Evolutionary conservation across 2,329 filamentous ascomycete species (phyloP), one percentile per base, ranked within the genome.

Genomic region (Calonectria leucothoes): DNA sequence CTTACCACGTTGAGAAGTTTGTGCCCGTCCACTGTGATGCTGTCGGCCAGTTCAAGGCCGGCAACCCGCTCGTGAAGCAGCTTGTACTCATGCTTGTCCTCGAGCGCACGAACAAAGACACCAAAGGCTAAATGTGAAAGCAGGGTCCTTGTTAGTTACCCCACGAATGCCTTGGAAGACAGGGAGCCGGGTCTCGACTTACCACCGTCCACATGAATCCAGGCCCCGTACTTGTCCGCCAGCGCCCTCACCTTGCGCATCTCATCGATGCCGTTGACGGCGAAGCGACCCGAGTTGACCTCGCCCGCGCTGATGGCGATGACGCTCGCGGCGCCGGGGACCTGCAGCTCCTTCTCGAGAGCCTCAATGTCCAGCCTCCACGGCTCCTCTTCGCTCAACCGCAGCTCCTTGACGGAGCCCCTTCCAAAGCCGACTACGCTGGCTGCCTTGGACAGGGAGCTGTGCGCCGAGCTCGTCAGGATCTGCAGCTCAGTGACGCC

Each of bases 151-250:
- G 15, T 75, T 37, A 77, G 66, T 72, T 14, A 76, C 61, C n/a
- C 63, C 15, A 11, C 20, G n/a, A 5, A 45, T 25, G 7, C 11
- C 4, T 8, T 23, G 7, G 4, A 25, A 8, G 11, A 4, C 4
- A n/a, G n/a, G 5, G 17, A 37, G 8, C 15, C 25, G 8, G 10
- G 12, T 20, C 33, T 0, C 17, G 55, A 83, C 87, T 70, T 80
- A 91, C 91, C 91, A 55, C 94, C 96, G 80, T 98, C 96, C 10
- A 96, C 92, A 83, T 98, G 96, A 48, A 98, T 88, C 96, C 96
- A 98, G 0, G 95, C 93, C 1, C 89, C 89, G 76, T 96, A 92
- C 76, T 88, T 86, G 78, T 97, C 93, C 52, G 94, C 95, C 48
- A 98, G 82, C 6, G 86, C 84, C 72, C 96, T 90, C 45, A 98